Base-by-base conservation (phyloP, 805 yeast genomes). In the Hanseniaspora guilliermondii region DNA sequence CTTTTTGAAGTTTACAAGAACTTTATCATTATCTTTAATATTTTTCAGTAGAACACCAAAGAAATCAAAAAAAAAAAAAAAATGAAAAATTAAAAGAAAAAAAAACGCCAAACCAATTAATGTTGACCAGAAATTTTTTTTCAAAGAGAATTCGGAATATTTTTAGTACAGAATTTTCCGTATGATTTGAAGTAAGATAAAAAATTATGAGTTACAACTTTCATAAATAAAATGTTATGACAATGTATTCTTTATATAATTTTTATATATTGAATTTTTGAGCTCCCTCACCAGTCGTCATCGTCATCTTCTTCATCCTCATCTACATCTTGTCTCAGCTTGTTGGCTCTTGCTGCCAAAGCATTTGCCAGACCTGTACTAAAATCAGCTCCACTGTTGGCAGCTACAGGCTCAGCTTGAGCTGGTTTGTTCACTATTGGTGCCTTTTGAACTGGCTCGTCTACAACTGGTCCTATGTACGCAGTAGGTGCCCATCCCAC, bases 401-500 rank as follows among this genome's bases (percentile, higher is more conserved):
- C 36, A n/a, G 32, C 58, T 6, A 64, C 49, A 14, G 62, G 60
- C 14, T 61, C 62, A 6, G 24, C 41, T 17, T 30, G 19, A 6
- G 9, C 47, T 32, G 68, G 55, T 9, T 69, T 54, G 19, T 70
- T 14, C 14, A 75, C 66, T 8, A 76, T 35, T 19, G 60, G 69
- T 14, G 78, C 67, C 5, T 75, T 69, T 16, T 73, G 65, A 1
- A 70, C 59, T 0, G 65, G 53, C n/a, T 8, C 63, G 14, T 65
- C 67, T 0, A 72, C 68, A 37, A 83, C 79, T 57, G 78, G 79
- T 21, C 73, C 80, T 63, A 91, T 79, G 65, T 89, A 93, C n/a
- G 89, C 85, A 22, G 93, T 83, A 14, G 99, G 99, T 12, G 93
- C 91, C 98, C 98, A 93, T 5, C 99, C 99, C 66, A 88, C 93